Conservation (phyloP, 208 protist species). For the Wallacemonas collosoma region DNA sequence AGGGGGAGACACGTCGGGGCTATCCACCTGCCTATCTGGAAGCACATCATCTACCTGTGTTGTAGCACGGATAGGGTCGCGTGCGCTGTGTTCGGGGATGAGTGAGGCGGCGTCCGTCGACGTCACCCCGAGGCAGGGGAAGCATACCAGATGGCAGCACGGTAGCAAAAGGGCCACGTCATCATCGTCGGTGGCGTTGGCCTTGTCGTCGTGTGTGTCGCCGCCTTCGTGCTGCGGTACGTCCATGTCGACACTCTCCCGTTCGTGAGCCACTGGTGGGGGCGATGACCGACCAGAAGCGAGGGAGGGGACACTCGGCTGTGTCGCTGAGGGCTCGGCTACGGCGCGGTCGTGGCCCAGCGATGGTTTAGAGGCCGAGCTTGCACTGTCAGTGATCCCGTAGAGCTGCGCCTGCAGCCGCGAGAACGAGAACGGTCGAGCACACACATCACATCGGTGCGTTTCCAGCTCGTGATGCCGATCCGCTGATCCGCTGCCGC, state of each 20-base stretch:
- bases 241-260: not conserved
- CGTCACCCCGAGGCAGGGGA: slow-evolving; percentile 27
- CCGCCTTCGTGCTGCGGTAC: too few relatives aligned
- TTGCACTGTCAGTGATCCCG: not conserved
- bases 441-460: not conserved
- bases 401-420: not conserved
- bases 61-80: too few relatives aligned
- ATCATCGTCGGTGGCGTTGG: slow-evolving; percentile 23
- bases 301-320: too few relatives aligned
- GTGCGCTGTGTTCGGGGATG: too few relatives aligned
- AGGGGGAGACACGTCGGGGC: too few relatives aligned
- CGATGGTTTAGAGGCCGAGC: not conserved
- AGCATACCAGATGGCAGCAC: slow-evolving; percentile 41
- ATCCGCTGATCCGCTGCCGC: not conserved
- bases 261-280: too few relatives aligned
- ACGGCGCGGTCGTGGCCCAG: not conserved
- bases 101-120: not conserved
- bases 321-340: too few relatives aligned
- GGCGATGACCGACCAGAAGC: too few relatives aligned
- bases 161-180: slow-evolving; percentile 37
- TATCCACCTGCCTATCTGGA: too few relatives aligned
- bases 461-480: not conserved
- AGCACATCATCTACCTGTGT: too few relatives aligned
- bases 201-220: not conserved
- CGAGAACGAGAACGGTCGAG: not conserved